Base-by-base conservation (phyloP, 805 yeast genomes). In the Kodamaea restingae region DNA sequence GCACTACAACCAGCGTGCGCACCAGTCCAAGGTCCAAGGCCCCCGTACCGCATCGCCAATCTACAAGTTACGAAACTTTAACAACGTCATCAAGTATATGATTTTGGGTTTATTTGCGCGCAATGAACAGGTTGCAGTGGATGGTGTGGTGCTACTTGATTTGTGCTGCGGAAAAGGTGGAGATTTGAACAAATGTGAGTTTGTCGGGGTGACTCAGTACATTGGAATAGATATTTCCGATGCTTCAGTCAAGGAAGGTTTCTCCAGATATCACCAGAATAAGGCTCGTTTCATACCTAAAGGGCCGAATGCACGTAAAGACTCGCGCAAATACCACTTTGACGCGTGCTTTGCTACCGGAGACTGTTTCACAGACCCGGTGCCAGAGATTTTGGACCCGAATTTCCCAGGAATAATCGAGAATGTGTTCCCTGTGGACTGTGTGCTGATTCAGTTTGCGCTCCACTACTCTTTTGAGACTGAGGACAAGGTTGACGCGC, bases 151-250 rank as follows among this genome's bases (percentile, higher is more conserved):
- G 73, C 75, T 84, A 1, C 65, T 93, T 14, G 99, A 93, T 55
- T 61, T 91, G 40, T 96, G 96, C 11, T 90, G 98, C 62, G 99
- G 99, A 10, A 95, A 93, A 59, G 99, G 99, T 38, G 99, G 99
- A 18, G 99, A 93, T 64, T 65, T 93, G 52, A 78, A 84, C 50
- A 93, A 93, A 58, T 91, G 95, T 80, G 84, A 81, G 37, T 78
- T 78, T 49, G 83, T 87, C 1, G 67, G 76, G 15, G 75, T 87
- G 2, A 73, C 77, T 15, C 90, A 88, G 35, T 86, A 84, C 48
- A 79, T 90, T 39, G 98, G 98, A 1, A 73, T 93, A 20, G 99
- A 93, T 61, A 81, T 93, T 32, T 88, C 96, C 14, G 93, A 90
- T 58, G 82, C 83, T 3, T 85, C 96, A 5, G 80, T 93, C 37